Evolutionary conservation across 2,329 filamentous ascomycete species (phyloP), one percentile per base, ranked within the genome.

Genomic region (Fusarium sp.): DNA sequence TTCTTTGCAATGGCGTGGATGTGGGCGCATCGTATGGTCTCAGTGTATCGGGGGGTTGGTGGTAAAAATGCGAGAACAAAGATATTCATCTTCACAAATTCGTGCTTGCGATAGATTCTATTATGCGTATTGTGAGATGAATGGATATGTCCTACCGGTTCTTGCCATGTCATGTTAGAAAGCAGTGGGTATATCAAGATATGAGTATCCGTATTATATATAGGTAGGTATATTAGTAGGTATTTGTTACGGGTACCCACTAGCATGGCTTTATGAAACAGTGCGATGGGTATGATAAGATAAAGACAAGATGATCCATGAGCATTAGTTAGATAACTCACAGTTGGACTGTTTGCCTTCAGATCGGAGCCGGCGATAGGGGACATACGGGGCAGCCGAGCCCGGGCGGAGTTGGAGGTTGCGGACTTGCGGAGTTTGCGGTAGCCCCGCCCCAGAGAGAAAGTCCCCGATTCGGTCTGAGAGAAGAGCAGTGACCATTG

Each of bases 341-440:
- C 38, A 59, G 51, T 38, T 56, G 44, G 35, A 29, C 31, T 27
- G 18, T 45, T 48, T 37, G 35, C 10, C 42, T 39, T 11, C 41
- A 37, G 39, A 58, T 73, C 76, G 74, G 76, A 77, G 66, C 74
- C 76, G 75, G 76, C 74, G 31, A 61, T 27, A 42, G 35, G 57
- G 42, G 52, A 56, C 45, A 51, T 38, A 51, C 56, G 44, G 31
- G 25, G 46, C 45, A 64, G 51, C 33, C 21, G 23, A 54, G 61
- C 29, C 56, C 23, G 18, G 52, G 60, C 33, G 67, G 77, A 77
- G 74, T 64, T 31, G 61, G 59, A 73, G 74, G 59, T 73, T 79
- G 77, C 78, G 78, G 78, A 79, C 57, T 78, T 79, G 77, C 75
- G 74, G 76, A 77, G 66, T 77, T 77, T 77, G 60, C 46, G 39